These are phyloP conservation scores for Colletotrichum incanum DNA, from an alignment of 2,329 filamentous ascomycete genomes.

Conservation along the genomic window DNA sequence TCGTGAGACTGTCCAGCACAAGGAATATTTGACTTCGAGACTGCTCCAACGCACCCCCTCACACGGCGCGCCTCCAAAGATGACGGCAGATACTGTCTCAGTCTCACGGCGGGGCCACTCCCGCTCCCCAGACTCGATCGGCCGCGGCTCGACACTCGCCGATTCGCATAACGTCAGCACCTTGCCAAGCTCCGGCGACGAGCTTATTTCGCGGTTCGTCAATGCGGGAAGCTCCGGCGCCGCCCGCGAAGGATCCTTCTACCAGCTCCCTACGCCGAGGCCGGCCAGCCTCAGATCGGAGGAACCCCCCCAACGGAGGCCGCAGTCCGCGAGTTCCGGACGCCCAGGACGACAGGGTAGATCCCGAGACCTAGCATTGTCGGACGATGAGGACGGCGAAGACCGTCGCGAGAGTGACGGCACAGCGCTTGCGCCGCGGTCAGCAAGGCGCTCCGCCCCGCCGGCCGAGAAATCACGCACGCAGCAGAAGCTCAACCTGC, in stretches of 20 bases:
- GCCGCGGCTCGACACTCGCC: slow-evolving; percentile 57
- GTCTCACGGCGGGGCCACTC: slow-evolving; percentile 54
- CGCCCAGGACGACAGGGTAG: slow-evolving; percentile 49
- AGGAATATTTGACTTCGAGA: slow-evolving; percentile 77
- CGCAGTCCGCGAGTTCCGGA: slow-evolving; percentile 60
- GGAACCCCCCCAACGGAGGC: slow-evolving; percentile 54
- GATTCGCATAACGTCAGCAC: slow-evolving; percentile 52
- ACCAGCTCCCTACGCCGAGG: slow-evolving; percentile 52
- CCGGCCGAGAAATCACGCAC: slow-evolving; percentile 75
- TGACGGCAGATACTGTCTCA: slow-evolving; percentile 73
- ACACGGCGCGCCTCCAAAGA: slow-evolving; percentile 74
- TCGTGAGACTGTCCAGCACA: slow-evolving; percentile 66
- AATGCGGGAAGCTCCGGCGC: slow-evolving; percentile 65
- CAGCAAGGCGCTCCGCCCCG: slow-evolving; percentile 57
- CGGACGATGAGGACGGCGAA: slow-evolving; percentile 52
- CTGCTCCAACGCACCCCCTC: slow-evolving; percentile 76
- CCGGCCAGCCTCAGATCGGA: slow-evolving; percentile 51
- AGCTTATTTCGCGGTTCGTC: slow-evolving; percentile 73
- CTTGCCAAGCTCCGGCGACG: slow-evolving; percentile 42
- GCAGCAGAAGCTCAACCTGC: slow-evolving; percentile 83
- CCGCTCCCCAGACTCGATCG: slow-evolving; percentile 55
- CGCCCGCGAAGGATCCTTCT: slow-evolving; percentile 68
- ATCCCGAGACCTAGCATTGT: slow-evolving; percentile 21
- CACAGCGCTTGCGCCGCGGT: slow-evolving; percentile 64
- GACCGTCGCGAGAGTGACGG: slow-evolving; percentile 45